Evolutionary conservation across 768 basidiomycete species (phyloP), one percentile per base, ranked within the genome.

Genomic region (Coprinellus aureogranulatus): DNA sequence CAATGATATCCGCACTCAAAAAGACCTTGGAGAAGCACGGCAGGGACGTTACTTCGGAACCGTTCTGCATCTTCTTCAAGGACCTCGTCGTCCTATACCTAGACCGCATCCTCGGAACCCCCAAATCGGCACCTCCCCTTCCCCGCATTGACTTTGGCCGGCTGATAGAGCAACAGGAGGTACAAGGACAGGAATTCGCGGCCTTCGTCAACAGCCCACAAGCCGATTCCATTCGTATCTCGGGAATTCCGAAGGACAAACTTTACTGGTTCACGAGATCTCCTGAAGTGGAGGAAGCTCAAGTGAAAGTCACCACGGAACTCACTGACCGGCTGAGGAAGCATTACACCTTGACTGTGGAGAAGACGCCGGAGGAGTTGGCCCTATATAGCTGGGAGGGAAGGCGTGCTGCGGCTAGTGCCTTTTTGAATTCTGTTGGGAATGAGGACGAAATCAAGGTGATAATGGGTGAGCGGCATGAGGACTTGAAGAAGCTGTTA

Each of bases 121-220:
- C 37, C 37, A 8, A 42, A 5, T 59, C 60, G 8, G 16, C 51
- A 3, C 57, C 37, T 40, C 23, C 56, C 28, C 51, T 28, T 12
- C 18, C 55, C 1, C 57, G 55, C 14, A 58, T 72, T 14, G 34
- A 34, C 8, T 14, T 34, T 14, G 8, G 34, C 14, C 14, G 14
- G 34, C 66, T 22, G 5, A n/a, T n/a, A 16, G 41, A 44, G 70
- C 27, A 72, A 69, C 37, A 58, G n/a, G n/a, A n/a, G 70, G 5
- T 74, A 74, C 54, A 68, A 71, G 23, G 74, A 59, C 55, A 59
- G 9, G 27, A 26, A 23, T 27, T 75, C 26, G 66, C 74, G 55
- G 51, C 14, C 0, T 74, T 75, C 59, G 54, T 75, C 20, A 31
- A 65, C 20, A 65, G 64, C 27, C 54, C 62, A 6, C 8, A 34